Evolutionary conservation across 129 eudicot species (phyloP).

Genomic region (Erigeron canadensis): DNA sequence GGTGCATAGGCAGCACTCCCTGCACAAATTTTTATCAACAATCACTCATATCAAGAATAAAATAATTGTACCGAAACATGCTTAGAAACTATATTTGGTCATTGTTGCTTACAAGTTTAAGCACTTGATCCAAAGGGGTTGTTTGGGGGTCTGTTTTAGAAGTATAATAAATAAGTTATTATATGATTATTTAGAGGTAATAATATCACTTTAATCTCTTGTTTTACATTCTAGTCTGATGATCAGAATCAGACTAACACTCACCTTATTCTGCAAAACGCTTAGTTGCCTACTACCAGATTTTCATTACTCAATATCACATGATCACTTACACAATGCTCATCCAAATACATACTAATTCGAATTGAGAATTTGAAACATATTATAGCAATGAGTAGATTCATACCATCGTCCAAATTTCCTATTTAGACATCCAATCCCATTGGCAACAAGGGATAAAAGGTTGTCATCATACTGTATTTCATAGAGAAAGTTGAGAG

Average conservation of each 20-base stretch:
- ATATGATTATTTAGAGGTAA: not conserved
- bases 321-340: not conserved
- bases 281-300: not conserved
- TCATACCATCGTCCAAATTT: conserved; percentile 82
- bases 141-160: not conserved
- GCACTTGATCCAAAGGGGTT: conserved; percentile 15
- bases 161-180: not conserved
- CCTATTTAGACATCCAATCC: conserved; percentile 52
- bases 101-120: conserved; percentile 19
- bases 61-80: not conserved
- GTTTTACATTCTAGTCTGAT: too few species aligned
- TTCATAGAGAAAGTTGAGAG: conserved; percentile 50
- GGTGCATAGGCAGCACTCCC: not conserved
- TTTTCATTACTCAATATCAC: conserved; percentile 2
- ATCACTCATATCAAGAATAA: conserved; percentile 14
- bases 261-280: not conserved
- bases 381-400: not conserved
- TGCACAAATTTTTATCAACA: conserved; percentile 16
- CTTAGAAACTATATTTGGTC: conserved; percentile 14
- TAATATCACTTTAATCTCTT: not conserved
- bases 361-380: not conserved
- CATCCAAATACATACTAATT: conserved; percentile 7
- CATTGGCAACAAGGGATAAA: conserved; percentile 42
- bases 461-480: conserved; percentile 58
- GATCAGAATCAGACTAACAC: too few species aligned